These are phyloP conservation scores for Naganishia vishniacii DNA, from an alignment of 768 basidiomycete species.

Conservation along the genomic window DNA sequence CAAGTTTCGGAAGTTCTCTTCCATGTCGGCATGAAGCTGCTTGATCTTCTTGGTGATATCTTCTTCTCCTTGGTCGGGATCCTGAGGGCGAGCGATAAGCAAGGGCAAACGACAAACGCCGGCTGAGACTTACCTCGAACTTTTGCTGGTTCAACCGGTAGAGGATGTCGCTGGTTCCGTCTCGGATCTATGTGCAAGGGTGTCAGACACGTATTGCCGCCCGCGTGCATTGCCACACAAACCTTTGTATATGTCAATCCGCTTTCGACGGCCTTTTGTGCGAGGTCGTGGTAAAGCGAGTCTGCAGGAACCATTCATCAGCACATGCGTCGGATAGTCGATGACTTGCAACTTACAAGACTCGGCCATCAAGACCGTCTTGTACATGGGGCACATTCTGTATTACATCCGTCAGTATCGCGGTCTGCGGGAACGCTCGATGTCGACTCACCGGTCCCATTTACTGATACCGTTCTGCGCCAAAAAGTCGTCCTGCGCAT, in stretches of 20 bases:
- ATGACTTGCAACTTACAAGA: conserved; percentile 41
- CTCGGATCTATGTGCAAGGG: conserved; percentile 62
- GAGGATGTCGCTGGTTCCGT: conserved; percentile 77
- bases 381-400: conserved; percentile 94
- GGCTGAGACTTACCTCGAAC: conserved; percentile 66
- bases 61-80: conserved; percentile 78
- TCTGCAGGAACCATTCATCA: background rate
- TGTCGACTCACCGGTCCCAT: conserved; percentile 61
- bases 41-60: conserved; percentile 76
- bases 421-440: background rate
- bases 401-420: background rate
- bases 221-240: conserved; percentile 43
- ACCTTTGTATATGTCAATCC: conserved; percentile 59
- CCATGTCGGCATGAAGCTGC: conserved; percentile 73
- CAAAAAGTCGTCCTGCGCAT: conserved; percentile 71
- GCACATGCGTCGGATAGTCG: no score
- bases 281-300: conserved; percentile 61
- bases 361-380: conserved; percentile 85
- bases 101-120: background rate
- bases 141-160: conserved; percentile 99
- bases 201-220: background rate
- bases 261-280: conserved; percentile 74
- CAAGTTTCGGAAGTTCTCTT: conserved; percentile 64
- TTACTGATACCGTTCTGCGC: conserved; percentile 83
- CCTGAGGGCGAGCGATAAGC: conserved; percentile 52